Percentiles rank a stretch among this genome's conserved stretches.
phyloP scores from a whole-genome alignment of 2,329 filamentous ascomycete genomes.

The Ceratocystis diversiconidia region DNA sequence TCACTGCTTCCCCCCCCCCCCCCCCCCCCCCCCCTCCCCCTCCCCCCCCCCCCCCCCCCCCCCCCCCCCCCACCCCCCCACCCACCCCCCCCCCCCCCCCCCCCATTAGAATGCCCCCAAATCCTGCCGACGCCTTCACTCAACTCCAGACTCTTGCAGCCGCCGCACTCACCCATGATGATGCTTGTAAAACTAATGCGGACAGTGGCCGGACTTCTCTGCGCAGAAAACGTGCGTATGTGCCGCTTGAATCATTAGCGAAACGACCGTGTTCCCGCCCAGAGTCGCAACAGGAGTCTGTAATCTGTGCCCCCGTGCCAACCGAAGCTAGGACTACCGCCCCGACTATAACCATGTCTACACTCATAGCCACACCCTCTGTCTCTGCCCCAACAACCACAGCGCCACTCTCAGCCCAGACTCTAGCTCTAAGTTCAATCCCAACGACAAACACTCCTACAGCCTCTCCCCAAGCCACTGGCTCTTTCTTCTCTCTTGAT shows the following conservation, averaged over 20 bases:
- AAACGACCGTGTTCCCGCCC: background rate
- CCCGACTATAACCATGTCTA: background rate
- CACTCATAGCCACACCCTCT: background rate
- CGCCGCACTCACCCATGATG: background rate
- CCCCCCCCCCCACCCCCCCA: no score
- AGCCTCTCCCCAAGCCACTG: no score
- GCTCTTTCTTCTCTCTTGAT: background rate
- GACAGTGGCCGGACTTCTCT: background rate
- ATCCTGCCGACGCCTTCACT: background rate
- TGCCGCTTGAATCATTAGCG: background rate
- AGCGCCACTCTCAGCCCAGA: no score
- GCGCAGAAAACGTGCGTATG: background rate
- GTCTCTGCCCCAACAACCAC: no score
- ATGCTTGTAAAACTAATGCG: background rate
- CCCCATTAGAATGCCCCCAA: background rate
- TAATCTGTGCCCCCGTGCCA: background rate
- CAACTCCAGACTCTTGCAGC: background rate
- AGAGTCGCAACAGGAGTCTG: background rate
- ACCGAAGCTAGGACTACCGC: background rate
- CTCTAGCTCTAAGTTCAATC: no score
- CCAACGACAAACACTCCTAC: no score
- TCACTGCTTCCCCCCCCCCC: no score
- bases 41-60: no score
- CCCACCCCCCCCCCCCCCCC: no score
- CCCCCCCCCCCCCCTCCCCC: no score